Conservation (phyloP, 2,329 filamentous ascomycete genomes). For the Plenodomus tracheiphilus region DNA sequence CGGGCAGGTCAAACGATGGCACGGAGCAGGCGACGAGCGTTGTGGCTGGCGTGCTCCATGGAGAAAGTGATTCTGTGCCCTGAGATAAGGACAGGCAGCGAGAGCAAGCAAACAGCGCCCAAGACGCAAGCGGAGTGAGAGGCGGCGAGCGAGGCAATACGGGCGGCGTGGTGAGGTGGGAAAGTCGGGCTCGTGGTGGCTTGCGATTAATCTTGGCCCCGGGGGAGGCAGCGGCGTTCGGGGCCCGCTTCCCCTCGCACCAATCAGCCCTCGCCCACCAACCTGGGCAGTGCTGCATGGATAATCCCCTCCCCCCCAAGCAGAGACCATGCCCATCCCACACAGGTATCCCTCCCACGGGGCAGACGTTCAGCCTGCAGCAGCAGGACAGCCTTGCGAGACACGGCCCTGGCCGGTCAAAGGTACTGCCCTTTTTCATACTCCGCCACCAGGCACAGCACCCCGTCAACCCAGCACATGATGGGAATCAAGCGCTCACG, state of each 20-base stretch:
- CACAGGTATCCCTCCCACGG: conserved; percentile 1
- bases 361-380: conserved; percentile 1
- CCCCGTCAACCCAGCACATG: conserved; percentile 11
- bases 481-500: conserved; percentile 65
- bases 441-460: conserved; percentile 12
- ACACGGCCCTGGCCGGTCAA: conserved; percentile 15
- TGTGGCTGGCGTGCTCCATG: conserved; percentile 60
- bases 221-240: conserved; percentile 8
- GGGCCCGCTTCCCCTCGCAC: conserved; percentile 2
- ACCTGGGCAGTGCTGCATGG: too few species aligned
- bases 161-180: conserved; percentile 9
- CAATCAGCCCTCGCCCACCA: conserved; percentile 1
- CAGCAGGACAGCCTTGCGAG: conserved; percentile 7
- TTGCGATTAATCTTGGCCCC: conserved; percentile 7
- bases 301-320: too few species aligned
- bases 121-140: conserved; percentile 20
- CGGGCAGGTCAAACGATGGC: conserved; percentile 61
- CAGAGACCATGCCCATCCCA: too few species aligned
- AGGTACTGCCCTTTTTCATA: conserved; percentile 31
- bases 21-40: conserved; percentile 52
- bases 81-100: conserved; percentile 37
- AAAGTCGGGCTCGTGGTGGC: conserved; percentile 14
- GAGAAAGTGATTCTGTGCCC: conserved; percentile 49
- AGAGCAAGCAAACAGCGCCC: conserved; percentile 26
- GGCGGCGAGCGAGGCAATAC: conserved; percentile 12